Base-by-base conservation (phyloP, 1,284 basidiomycete species). In the Spongiforma sp. region DNA sequence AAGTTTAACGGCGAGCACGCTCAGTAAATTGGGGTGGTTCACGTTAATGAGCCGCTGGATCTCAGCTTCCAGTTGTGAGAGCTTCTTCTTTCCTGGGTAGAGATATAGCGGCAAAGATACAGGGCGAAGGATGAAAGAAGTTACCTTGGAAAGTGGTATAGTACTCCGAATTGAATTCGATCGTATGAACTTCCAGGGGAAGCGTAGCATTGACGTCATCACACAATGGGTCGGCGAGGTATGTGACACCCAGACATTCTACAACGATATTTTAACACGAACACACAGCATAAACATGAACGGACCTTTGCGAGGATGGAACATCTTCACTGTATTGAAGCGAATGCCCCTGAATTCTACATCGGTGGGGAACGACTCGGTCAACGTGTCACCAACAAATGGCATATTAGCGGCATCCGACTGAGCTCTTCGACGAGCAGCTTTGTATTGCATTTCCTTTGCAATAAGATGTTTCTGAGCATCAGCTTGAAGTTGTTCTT, bases 191-290 rank as follows among this genome's bases (percentile, higher is more conserved):
- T 68, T 93, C 91, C 9, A 94, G 80, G 24, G 87, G 85, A 11
- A 87, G 77, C 0, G 82, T 82, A 1, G 81, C 79, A 65, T 83
- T 77, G 14, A 83, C 78, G 66, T 89, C 86, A 65, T 91, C 89
- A 67, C 84, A 86, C 26, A 93, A 76, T 14, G 91, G 91, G 65
- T 92, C 90, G 0, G 91, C 91, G 63, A 87, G 81, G 75, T 89
- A 93, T 1, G 86, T 79, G 8, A 83, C 86, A 5, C 89, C 90
- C 32, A 92, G 75, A 43, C 81, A 83, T 55, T 88, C 91, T 90
- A 58, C 5, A 33, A 30, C 6, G 21, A 39, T 30, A 48, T 41
- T 66, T 59, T 5, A 69, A 30, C 12, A 36, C 37, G 26, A 60
- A 32, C 34, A 30, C 6, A 21, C 15, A 46, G 39, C 24, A 30